Percentiles rank a stretch among this genome's conserved stretches.
These are phyloP conservation scores for Triticum turgidum DNA, from an alignment of 176 grass and related monocot species.

Conservation along the genomic window DNA sequence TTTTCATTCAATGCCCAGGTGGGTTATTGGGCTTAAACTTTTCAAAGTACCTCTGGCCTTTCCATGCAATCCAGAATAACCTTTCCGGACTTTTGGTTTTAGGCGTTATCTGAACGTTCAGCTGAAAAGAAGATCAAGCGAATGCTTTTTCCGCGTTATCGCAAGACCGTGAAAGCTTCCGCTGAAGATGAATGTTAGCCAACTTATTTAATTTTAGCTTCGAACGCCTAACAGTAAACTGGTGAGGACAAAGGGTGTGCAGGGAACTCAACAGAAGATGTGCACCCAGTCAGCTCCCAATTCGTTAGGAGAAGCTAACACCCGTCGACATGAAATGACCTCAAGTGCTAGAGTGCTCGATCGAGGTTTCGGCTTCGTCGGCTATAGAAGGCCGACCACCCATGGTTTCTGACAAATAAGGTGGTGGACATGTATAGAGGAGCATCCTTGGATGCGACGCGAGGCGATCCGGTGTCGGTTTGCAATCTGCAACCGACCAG, in stretches of 20 bases:
- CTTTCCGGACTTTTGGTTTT: constrained; percentile 23
- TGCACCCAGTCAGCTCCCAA: constrained; percentile 16
- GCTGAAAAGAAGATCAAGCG: constrained; percentile 91
- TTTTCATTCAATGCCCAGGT: constrained; percentile 87
- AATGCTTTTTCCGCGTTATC: constrained; percentile 71
- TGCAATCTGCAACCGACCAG: not conserved
- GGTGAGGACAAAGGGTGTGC: not conserved
- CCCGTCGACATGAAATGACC: constrained; percentile 33
- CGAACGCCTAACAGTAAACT: not conserved
- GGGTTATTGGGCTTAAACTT: constrained; percentile 19
- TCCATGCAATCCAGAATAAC: not conserved
- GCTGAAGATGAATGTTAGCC: constrained; percentile 44
- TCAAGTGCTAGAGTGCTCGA: constrained; percentile 12
- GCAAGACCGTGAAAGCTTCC: constrained; percentile 50
- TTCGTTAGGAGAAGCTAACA: constrained; percentile 28
- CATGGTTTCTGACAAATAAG: constrained; percentile 34
- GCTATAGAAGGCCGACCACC: not conserved
- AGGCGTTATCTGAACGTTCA: constrained; percentile 74
- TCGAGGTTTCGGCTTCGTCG: constrained; percentile 6
- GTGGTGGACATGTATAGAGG: not conserved
- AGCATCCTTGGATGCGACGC: not conserved
- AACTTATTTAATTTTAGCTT: constrained; percentile 27
- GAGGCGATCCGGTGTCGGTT: not conserved
- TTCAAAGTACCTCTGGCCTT: not conserved
- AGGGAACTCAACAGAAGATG: constrained; percentile 13